These are phyloP conservation scores for Fusarium cicatricum DNA, from an alignment of 2,329 filamentous ascomycete species.

Conservation along the genomic window DNA sequence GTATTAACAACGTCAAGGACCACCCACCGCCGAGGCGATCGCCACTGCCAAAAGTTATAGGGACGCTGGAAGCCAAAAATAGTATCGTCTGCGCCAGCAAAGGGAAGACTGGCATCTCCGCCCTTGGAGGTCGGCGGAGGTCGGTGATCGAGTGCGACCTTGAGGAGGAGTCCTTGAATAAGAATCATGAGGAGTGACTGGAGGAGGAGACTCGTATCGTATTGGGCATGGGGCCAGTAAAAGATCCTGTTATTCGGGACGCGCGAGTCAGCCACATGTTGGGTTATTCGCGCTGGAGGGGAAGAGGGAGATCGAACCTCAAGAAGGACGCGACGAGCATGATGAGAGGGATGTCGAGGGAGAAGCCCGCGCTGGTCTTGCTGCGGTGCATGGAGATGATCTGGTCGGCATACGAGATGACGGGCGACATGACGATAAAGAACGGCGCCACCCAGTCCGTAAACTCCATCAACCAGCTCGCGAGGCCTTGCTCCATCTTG, in stretches of 20 bases:
- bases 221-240: conserved; percentile 73
- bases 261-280: conserved; percentile 29
- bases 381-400: conserved; percentile 69
- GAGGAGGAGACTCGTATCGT: conserved; percentile 68
- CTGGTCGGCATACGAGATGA: conserved; percentile 73
- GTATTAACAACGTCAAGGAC: neutral
- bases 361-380: conserved; percentile 73
- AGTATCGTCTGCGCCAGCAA: conserved; percentile 60
- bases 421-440: conserved; percentile 69
- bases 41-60: conserved; percentile 87
- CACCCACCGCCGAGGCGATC: conserved; percentile 70
- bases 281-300: neutral
- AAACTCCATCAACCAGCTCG: conserved; percentile 39
- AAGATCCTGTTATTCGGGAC: conserved; percentile 62
- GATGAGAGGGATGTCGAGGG: conserved; percentile 74
- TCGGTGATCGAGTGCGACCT: conserved; percentile 74
- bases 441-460: conserved; percentile 67
- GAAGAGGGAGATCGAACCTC: conserved; percentile 54
- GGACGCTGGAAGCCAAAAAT: conserved; percentile 61
- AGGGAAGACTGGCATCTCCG: conserved; percentile 68
- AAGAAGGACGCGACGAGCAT: conserved; percentile 75
- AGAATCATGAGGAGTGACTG: conserved; percentile 72
- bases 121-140: conserved; percentile 66
- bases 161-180: conserved; percentile 70
- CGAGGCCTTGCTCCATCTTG: conserved; percentile 22